Evolutionary conservation across 1,139 yeast genomes (phyloP), one percentile per base, ranked within the genome.

Genomic region (Magnusiomyces tetraspermus): DNA sequence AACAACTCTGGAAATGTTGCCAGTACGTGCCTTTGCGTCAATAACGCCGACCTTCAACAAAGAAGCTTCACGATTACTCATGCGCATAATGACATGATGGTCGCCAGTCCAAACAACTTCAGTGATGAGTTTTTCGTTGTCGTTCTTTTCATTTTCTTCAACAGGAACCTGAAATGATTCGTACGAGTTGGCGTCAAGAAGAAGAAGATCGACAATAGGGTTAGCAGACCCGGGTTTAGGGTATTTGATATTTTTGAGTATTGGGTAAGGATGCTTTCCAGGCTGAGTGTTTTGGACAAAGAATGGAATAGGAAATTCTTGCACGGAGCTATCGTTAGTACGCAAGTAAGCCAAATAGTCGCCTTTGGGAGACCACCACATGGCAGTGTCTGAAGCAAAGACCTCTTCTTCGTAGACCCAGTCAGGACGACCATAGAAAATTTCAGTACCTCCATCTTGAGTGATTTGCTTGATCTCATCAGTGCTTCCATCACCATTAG

Each of bases 361-460:
- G 57, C 85, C 89, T 60, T 83, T 80, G 0, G 85, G 84, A 15
- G 92, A 76, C 96, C 97, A 92, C 95, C 96, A 92, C 23, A 88
- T 67, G 2, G 94, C 80, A 45, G 71, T 71, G 59, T 84, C 87
- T 4, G 74, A 71, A 0, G 77, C 75, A 3, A 83, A 67, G 0
- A 92, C 89, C 63, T 94, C 98, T 62, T 94, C 98, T 66, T 92
- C 98, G 64, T 92, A 92, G 0, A 92, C 87, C 98, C 98, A 92
- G 63, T 92, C 98, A 0, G 97, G 85, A 57, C 80, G 83, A 0
- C 96, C 99, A 63, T 92, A 88, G 61, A 82, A 79, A n/a, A 87
- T 72, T 46, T 76, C 69, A 0, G 67, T 67, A 3, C 84, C 77
- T 0, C 97, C 97, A 61, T 81, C 89, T 1, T 62, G 55, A 0